A percentile compares a stretch with the other conserved stretches of the same genome.
Conservation (phyloP, 345 rosid genomes). For the rapeseed (Brassica napus) region Da-Ae NC_063442.1:39525501-39526000, state of each 20-base stretch:
- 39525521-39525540: too few relatives aligned
- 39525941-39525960: conserved; percentile 14
- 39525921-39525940: conserved; percentile 13
- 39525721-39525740: neutral
- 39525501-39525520: too few relatives aligned
- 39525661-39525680: neutral
- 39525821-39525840: neutral
- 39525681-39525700: neutral
- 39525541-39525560: neutral
- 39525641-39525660: neutral
- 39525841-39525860: conserved; percentile 1
- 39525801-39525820: neutral
- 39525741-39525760: neutral
- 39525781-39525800: neutral
- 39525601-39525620: too few relatives aligned
- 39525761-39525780: neutral
- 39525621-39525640: neutral
- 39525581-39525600: neutral
- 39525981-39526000: neutral
- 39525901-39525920: conserved; percentile 2
- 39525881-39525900: conserved; percentile 22
- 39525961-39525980: conserved; percentile 26
- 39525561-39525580: neutral
- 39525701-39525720: neutral
- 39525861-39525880: neutral